A percentile compares a stretch with the other conserved stretches of the same genome.
phyloP scores from a whole-genome alignment of 208 protist species.

The Trypanosoma scelopori region DNA sequence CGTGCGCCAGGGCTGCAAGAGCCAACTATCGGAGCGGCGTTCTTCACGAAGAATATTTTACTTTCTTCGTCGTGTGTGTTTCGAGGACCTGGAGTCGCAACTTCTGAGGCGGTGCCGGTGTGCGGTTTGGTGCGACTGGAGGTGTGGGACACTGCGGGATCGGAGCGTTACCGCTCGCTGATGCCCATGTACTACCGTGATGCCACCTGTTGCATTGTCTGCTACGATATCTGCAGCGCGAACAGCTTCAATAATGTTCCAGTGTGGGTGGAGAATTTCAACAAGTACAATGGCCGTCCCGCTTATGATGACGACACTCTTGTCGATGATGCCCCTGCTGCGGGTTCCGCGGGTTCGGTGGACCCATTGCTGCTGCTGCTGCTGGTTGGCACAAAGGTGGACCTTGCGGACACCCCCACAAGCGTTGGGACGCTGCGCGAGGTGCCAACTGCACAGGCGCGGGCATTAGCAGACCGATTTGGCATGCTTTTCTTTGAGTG shows the following conservation, averaged over 20 bases:
- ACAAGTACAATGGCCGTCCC: conserved; percentile 31
- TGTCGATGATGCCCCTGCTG: background rate
- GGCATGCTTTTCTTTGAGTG: conserved; percentile 2
- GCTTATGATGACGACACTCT: background rate
- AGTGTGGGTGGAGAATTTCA: conserved; percentile 93
- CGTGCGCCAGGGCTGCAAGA: conserved; percentile 45
- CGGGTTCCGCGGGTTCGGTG: no score
- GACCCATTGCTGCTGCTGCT: background rate
- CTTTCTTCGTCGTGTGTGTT: conserved; percentile 74
- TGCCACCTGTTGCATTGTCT: conserved; percentile 88
- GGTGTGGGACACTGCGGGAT: conserved; percentile 31
- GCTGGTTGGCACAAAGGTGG: background rate
- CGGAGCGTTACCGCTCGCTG: conserved; percentile 58
- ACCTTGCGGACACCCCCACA: background rate
- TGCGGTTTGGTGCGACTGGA: conserved; percentile 56
- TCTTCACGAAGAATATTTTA: conserved; percentile 93
- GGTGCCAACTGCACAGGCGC: background rate
- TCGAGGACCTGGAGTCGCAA: conserved; percentile 23
- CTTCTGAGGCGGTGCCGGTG: background rate
- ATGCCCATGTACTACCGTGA: conserved; percentile 81
- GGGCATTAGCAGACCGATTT: background rate
- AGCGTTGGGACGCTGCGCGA: background rate
- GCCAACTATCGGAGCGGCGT: conserved; percentile 95
- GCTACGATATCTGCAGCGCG: conserved; percentile 93
- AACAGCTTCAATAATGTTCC: conserved; percentile 69